Percentiles rank a stretch among this genome's conserved stretches.
These are phyloP conservation scores for Neurospora crassa DNA, from an alignment of 2,329 filamentous ascomycete genomes.

Conservation along the genomic window DNA sequence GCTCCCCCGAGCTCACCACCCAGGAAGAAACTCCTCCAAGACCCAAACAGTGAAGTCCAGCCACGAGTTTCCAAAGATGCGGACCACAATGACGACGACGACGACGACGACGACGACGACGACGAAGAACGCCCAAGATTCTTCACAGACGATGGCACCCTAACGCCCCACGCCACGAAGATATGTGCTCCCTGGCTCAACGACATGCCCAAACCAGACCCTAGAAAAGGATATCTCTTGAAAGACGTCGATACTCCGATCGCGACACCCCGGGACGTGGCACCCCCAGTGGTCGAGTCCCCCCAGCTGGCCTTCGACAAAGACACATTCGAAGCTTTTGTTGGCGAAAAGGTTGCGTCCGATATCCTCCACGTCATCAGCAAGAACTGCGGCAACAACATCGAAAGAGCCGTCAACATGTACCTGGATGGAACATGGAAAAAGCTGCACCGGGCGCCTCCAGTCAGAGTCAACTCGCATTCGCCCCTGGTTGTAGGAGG, in stretches of 20 bases:
- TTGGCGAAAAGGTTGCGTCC: slow-evolving; percentile 45
- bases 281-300: slow-evolving; percentile 14
- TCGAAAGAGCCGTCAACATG: slow-evolving; percentile 58
- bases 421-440: slow-evolving; percentile 63
- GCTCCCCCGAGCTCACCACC: slow-evolving; percentile 1
- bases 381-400: slow-evolving; percentile 44
- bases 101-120: background rate
- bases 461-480: background rate
- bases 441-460: slow-evolving; percentile 28
- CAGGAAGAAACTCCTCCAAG: background rate
- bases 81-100: background rate
- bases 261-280: background rate
- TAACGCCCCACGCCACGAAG: background rate
- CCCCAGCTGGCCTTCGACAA: slow-evolving; percentile 40
- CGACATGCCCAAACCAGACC: background rate
- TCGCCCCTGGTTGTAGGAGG: background rate
- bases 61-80: background rate
- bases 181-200: background rate
- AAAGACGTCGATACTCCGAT: slow-evolving; percentile 4
- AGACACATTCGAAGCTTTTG: slow-evolving; percentile 47
- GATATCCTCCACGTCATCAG: slow-evolving; percentile 41
- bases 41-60: background rate
- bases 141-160: background rate
- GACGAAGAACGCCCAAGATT: background rate
- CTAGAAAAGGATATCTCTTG: slow-evolving; percentile 12